These are phyloP conservation scores for Thalassiosira hispida DNA, from an alignment of 352 stramenopile species.

Conservation along the genomic window DNA sequence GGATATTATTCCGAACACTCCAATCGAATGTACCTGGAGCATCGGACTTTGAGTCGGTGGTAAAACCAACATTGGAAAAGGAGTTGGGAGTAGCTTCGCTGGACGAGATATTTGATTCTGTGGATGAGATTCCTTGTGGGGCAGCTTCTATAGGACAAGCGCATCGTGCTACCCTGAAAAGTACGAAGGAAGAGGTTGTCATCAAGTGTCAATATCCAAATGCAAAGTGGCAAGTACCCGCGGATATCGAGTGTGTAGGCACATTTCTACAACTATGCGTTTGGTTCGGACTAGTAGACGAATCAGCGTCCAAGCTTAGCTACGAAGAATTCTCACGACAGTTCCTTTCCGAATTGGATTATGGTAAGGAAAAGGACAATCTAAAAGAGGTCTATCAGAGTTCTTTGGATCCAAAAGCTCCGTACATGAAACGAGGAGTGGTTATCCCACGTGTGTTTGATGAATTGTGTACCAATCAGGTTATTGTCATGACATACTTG, in stretches of 20 bases:
- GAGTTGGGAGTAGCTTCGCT: slow-evolving; percentile 57
- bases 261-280: slow-evolving; percentile 75
- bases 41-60: slow-evolving; percentile 59
- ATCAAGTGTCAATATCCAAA: slow-evolving; percentile 81
- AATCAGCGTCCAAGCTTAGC: slow-evolving; percentile 55
- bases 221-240: slow-evolving; percentile 76
- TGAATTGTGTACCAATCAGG: slow-evolving; percentile 62
- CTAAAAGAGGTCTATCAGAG: slow-evolving; percentile 62
- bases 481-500: slow-evolving; percentile 80
- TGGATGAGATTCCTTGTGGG: slow-evolving; percentile 71
- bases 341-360: slow-evolving; percentile 77
- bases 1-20: slow-evolving; percentile 63
- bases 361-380: slow-evolving; percentile 64
- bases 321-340: slow-evolving; percentile 76
- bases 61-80: slow-evolving; percentile 67
- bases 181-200: slow-evolving; percentile 54
- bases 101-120: slow-evolving; percentile 63
- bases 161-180: slow-evolving; percentile 58
- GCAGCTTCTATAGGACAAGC: slow-evolving; percentile 76
- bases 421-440: slow-evolving; percentile 60
- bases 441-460: slow-evolving; percentile 61
- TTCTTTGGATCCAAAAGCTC: slow-evolving; percentile 62
- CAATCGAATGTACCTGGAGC: slow-evolving; percentile 67
- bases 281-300: slow-evolving; percentile 65
- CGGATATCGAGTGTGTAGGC: slow-evolving; percentile 75